Conservation (phyloP, 176 grass and related monocot species). For the Rhipidocladum racemiflorum region DNA sequence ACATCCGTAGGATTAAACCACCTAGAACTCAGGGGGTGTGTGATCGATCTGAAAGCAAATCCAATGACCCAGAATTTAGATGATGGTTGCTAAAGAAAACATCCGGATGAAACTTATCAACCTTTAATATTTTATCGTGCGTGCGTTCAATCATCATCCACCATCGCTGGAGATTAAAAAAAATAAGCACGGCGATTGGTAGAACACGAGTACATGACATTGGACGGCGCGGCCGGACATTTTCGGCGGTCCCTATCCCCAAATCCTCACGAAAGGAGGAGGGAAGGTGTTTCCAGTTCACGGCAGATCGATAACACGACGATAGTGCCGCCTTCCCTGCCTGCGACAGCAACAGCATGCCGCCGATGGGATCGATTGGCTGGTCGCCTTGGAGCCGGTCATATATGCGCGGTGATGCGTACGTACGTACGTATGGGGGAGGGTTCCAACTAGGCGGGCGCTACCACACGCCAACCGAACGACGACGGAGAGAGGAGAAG, state of each 20-base stretch:
- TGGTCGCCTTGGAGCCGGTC: neutral
- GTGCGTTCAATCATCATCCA: neutral
- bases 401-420: neutral
- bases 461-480: constrained; percentile 13
- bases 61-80: no score
- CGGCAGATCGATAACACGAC: neutral
- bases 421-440: neutral
- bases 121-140: no score
- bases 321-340: neutral
- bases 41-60: no score
- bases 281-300: neutral
- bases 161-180: neutral
- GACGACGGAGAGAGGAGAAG: neutral
- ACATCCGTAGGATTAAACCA: no score
- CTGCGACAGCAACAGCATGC: neutral
- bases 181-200: neutral
- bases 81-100: no score
- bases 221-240: neutral
- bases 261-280: neutral
- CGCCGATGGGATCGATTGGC: neutral
- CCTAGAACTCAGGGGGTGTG: no score
- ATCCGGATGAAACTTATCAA: no score
- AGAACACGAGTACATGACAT: neutral
- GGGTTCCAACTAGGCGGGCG: constrained; percentile 35
- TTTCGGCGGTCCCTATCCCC: neutral